Evolutionary conservation across 2,329 filamentous ascomycete species (phyloP).

Genomic region (Thielaviopsis musarum): DNA sequence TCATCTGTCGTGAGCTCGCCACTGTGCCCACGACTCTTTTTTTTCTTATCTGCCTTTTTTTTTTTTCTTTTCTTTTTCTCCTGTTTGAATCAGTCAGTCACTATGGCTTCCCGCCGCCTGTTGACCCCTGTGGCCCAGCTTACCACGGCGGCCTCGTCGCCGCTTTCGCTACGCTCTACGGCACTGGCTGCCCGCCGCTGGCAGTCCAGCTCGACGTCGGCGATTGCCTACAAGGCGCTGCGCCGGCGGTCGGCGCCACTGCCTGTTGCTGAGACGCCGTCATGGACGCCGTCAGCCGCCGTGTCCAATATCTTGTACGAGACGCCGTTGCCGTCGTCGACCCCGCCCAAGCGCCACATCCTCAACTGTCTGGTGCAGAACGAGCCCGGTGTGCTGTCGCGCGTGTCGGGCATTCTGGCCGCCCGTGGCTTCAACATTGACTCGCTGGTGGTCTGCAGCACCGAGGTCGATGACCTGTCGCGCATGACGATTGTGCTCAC

Average conservation of each 20-base stretch:
- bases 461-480: conserved; percentile 88
- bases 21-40: no score
- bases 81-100: conserved; percentile 9
- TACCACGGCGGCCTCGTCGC: conserved; percentile 16
- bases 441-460: conserved; percentile 92
- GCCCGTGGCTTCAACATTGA: conserved; percentile 98
- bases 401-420: conserved; percentile 88
- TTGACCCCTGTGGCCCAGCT: conserved; percentile 24
- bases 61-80: not conserved
- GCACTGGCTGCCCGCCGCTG: conserved; percentile 15
- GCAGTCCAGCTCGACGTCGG: conserved; percentile 62
- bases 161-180: conserved; percentile 16
- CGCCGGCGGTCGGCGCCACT: conserved; percentile 78
- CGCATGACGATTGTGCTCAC: conserved; percentile 98
- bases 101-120: conserved; percentile 30
- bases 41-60: not conserved
- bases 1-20: no score
- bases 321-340: conserved; percentile 68
- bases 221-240: conserved; percentile 91
- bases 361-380: conserved; percentile 98
- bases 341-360: conserved; percentile 82
- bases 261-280: conserved; percentile 56
- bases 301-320: conserved; percentile 99
- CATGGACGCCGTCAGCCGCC: conserved; percentile 83
- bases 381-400: conserved; percentile 91